Conservation (phyloP, 1,139 yeast genomes). For the Suhomyces wounanorum region DNA sequence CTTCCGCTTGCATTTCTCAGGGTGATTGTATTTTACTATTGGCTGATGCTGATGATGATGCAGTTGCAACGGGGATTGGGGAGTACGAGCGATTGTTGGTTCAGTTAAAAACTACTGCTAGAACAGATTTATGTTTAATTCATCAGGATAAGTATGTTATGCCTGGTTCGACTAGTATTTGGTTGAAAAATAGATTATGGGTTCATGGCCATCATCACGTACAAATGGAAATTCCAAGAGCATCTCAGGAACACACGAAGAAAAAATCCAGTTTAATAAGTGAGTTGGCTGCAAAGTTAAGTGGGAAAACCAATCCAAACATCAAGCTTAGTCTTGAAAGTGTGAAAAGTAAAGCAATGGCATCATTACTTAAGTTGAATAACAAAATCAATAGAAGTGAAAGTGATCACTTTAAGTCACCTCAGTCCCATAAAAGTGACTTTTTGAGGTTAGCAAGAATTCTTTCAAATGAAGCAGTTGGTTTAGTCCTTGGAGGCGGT, state of each 20-base stretch:
- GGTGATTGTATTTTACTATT: constrained; percentile 83
- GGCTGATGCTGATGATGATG: constrained; percentile 68
- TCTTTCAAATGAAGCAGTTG: constrained; percentile 90
- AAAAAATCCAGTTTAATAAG: constrained; percentile 29
- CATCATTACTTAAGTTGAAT: constrained; percentile 27
- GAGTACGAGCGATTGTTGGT: constrained; percentile 80
- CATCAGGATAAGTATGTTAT: constrained; percentile 82
- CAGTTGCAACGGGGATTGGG: constrained; percentile 69
- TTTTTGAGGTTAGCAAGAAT: constrained; percentile 87
- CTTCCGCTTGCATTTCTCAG: constrained; percentile 87
- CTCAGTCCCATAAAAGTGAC: constrained; percentile 76
- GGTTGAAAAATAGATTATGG: constrained; percentile 89
- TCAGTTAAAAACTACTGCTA: constrained; percentile 78
- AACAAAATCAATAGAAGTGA: constrained; percentile 19
- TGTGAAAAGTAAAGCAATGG: constrained; percentile 33
- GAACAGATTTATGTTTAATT: constrained; percentile 81
- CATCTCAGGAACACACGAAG: constrained; percentile 16
- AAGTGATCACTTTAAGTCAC: constrained; percentile 40
- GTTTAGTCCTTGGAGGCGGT: constrained; percentile 94
- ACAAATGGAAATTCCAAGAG: constrained; percentile 50
- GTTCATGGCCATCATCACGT: constrained; percentile 92
- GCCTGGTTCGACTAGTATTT: constrained; percentile 80
- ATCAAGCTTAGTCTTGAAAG: constrained; percentile 36
- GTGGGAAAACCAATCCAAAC: constrained; percentile 37
- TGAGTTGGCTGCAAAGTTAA: constrained; percentile 43